Evolutionary conservation across 106 monocot species (phyloP), one percentile per base, ranked within the genome.

Genomic region (Dendrobium nobile): DNA sequence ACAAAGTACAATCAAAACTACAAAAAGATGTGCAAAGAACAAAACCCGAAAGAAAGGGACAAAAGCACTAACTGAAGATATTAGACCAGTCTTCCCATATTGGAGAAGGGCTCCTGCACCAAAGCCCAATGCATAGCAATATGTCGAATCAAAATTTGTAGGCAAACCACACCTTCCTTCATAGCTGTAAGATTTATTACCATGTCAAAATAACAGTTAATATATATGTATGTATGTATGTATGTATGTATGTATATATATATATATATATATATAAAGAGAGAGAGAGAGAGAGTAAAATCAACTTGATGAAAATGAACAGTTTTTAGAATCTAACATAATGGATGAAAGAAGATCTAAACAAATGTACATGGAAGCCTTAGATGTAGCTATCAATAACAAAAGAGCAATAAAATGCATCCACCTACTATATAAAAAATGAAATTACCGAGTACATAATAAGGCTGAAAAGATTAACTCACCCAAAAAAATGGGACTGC

Each of bases 101-200:
- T 92, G 94, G 11, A 97, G 89, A 44, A 97, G 90, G 79, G 89
- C 94, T 65, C 87, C 97, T 75, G 97, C 90, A 82, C 78, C 97
- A 88, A 85, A 97, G 45, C 97, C 97, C 79, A 97, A 84, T 5
- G 97, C 90, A 86, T 97, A 94, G 85, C 97, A 97, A 84, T 97
- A 97, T 15, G 88, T 85, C 3, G 97, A 64, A 89, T 97, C 97
- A 88, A 97, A 97, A 80, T 94, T 97, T 78, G 97, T 94, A 27
- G 97, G 97, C 82, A 94, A 86, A 37, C 97, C 97, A 83, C 97
- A 97, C 80, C 97, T 88, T 80, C 97, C 97, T 86, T 97, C 97
- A 56, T 97, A 97, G 17, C 97, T 97, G 86, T 80, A 86, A 51
- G n/a, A 68, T 47, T 10, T 9, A 47, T 9, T 47, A 26, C 5